Evolutionary conservation across 257 asterid genomes (phyloP), one percentile per base, ranked within the genome.

Genomic region (Gentiana macrophylla): DNA sequence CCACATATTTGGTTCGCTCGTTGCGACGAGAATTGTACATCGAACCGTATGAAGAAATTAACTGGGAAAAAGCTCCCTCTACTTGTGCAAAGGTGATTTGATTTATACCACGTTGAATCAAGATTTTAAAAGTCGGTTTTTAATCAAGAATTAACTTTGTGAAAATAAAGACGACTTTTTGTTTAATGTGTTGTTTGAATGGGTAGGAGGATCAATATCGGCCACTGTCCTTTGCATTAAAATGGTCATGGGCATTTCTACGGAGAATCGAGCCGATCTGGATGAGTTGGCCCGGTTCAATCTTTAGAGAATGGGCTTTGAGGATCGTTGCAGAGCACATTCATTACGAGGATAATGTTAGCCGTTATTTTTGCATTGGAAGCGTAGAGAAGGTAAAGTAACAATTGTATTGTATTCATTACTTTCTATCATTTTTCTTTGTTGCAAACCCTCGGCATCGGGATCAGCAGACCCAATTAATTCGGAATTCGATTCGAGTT

Each of bases 331-430:
- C 78, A 79, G 64, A 73, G 7, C 82, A 70, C 56, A 53, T 81
- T 37, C 75, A 69, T 50, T 78, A 78, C 4, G 84, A 81, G 69
- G 89, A 78, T 48, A 15, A 70, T 67, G 75, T 66, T 35, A 78
- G 76, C 58, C 61, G 66, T 53, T 81, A 81, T 52, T 55, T 81
- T 1, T 70, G 75, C 70, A 71, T 78, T 11, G 84, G 82, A 37
- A 54, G 71, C 45, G 77, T 78, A n/a, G 78, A 75, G 52, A 81
- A 81, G 82, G 84, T 70, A 53, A 24, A 24, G 24, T 24, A 24
- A 24, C 24, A 24, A 24, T 24, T 24, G 24, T 24, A 24, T 24
- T 24, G 24, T 24, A 24, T 24, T 24, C 24, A 24, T 24, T 24
- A 24, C 24, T 24, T 24, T 24, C 24, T 24, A 24, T 24, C 24